Percentiles rank a stretch among this genome's conserved stretches.
Evolutionary conservation across 139 green algal species (phyloP).

Genomic region (Chlamydomonas sphaeroides): DNA sequence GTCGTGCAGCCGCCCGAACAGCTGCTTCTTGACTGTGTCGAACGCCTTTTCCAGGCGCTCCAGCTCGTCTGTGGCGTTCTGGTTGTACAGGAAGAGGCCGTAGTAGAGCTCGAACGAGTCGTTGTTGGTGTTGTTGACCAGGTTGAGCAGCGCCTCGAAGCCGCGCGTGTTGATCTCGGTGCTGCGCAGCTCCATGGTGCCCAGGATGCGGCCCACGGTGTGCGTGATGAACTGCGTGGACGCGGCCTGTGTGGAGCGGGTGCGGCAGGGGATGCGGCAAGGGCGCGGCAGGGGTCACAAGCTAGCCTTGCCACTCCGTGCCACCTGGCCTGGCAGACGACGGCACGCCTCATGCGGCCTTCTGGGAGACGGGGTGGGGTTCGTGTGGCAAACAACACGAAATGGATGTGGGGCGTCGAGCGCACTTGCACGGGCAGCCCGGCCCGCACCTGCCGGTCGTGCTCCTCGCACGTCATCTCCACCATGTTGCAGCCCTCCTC

Average conservation of each 20-base stretch:
- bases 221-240: conserved; percentile 99
- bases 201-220: conserved; percentile 92
- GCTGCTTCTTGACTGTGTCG: conserved; percentile 87
- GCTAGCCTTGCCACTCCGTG: too few relatives aligned
- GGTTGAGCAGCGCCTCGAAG: conserved; percentile 90
- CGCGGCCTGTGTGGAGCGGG: too few relatives aligned
- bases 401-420: too few relatives aligned
- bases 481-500: conserved; percentile 97
- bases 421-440: too few relatives aligned
- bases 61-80: conserved; percentile 79
- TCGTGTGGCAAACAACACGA: too few relatives aligned
- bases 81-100: conserved; percentile 99
- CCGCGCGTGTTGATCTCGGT: conserved; percentile 95
- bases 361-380: too few relatives aligned
- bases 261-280: too few relatives aligned
- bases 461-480: conserved; percentile 98
- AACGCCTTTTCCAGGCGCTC: conserved; percentile 69
- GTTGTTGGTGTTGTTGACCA: conserved; percentile 97
- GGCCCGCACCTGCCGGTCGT: conserved; percentile 93
- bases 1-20: conserved; percentile 86
- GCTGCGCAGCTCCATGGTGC: conserved; percentile 73
- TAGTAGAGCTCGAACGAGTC: conserved; percentile 99
- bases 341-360: too few relatives aligned
- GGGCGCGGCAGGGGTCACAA: too few relatives aligned
- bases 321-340: too few relatives aligned